phyloP scores from a whole-genome alignment of 2,329 filamentous ascomycete genomes.

The Colletotrichum spinosum region DNA sequence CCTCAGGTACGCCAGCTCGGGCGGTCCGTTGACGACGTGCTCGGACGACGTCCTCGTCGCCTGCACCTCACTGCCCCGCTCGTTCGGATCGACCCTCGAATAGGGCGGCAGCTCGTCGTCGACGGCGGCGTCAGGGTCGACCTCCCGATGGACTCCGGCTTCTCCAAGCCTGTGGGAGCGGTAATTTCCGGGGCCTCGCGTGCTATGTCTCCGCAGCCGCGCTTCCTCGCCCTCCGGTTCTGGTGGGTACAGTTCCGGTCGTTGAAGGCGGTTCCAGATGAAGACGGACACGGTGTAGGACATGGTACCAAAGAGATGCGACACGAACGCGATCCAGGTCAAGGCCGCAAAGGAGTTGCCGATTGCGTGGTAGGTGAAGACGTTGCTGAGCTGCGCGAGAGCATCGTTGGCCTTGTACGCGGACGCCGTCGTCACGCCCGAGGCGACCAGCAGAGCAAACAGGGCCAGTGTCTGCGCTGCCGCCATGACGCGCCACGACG shows the following conservation, averaged over 20 bases:
- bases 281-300: conserved; percentile 7
- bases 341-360: conserved; percentile 11
- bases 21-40: not conserved
- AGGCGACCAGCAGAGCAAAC: conserved; percentile 17
- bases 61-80: not conserved
- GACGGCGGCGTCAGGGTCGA: not conserved
- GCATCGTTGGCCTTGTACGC: conserved; percentile 7
- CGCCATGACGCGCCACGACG: conserved; percentile 6
- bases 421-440: conserved; percentile 1
- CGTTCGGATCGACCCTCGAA: conserved; percentile 27
- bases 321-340: conserved; percentile 22
- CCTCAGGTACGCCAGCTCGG: conserved; percentile 1
- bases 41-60: not conserved
- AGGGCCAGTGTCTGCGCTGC: conserved; percentile 10
- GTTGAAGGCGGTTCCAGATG: conserved; percentile 14
- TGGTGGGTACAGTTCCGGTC: conserved; percentile 20
- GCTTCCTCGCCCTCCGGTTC: conserved; percentile 8
- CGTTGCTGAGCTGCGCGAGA: not conserved
- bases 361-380: conserved; percentile 16
- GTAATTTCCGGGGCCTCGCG: not conserved
- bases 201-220: not conserved
- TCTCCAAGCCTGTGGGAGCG: not conserved
- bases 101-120: conserved; percentile 25
- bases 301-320: conserved; percentile 5
- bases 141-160: conserved; percentile 7